Evolutionary conservation across 2,329 filamentous ascomycete genomes (phyloP).

Genomic region (Tricladium varicosporioides): DNA sequence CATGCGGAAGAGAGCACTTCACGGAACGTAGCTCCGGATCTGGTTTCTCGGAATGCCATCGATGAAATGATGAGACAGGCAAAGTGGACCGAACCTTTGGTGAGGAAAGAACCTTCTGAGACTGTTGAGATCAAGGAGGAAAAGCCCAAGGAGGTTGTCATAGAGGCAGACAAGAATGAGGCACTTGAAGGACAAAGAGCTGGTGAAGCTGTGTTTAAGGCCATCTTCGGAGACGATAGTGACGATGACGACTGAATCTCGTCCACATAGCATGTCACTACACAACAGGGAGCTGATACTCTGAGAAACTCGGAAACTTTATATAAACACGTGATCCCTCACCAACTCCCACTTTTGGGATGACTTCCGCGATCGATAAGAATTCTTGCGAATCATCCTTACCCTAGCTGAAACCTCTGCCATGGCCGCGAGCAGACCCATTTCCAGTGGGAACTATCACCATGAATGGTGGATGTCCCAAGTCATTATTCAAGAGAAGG

Average conservation of each 20-base stretch:
- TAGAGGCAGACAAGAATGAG: constrained; percentile 76
- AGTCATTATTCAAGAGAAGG: not conserved
- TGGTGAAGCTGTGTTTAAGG: constrained; percentile 78
- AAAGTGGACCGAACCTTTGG: constrained; percentile 18
- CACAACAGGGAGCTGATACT: no score
- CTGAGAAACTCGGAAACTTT: no score
- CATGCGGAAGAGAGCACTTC: constrained; percentile 27
- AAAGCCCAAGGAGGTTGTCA: constrained; percentile 33
- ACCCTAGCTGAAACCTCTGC: not conserved
- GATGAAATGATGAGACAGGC: constrained; percentile 51
- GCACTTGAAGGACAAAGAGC: constrained; percentile 72
- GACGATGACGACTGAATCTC: constrained; percentile 49
- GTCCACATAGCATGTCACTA: not conserved
- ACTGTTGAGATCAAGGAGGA: constrained; percentile 3
- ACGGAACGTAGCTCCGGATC: constrained; percentile 37
- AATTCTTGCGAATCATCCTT: no score
- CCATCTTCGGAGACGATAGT: constrained; percentile 89
- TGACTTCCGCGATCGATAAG: not conserved
- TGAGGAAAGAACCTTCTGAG: not conserved
- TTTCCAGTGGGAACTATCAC: not conserved
- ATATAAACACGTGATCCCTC: not conserved
- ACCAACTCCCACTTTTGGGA: constrained; percentile 1
- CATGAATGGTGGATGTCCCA: not conserved
- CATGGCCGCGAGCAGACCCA: not conserved
- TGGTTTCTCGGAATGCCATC: constrained; percentile 54